Evolutionary conservation across 305 asterid species (phyloP).

Genomic region (Solanum hybrid): DNA sequence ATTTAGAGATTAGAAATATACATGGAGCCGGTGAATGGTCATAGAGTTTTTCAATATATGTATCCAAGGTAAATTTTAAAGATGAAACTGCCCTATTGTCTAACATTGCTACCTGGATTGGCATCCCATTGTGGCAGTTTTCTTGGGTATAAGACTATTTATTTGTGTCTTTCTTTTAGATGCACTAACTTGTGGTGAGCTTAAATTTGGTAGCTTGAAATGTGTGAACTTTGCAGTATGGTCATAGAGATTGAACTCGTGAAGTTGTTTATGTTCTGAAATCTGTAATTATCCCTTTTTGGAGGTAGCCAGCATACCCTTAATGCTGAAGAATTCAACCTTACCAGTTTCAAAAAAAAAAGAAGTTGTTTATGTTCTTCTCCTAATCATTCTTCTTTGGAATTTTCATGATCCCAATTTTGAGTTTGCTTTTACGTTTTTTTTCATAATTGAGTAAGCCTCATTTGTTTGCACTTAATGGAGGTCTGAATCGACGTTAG

Average conservation of each 20-base stretch:
- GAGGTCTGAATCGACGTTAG: background rate
- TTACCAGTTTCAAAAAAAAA: too few species aligned
- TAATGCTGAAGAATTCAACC: too few species aligned
- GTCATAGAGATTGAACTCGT: background rate
- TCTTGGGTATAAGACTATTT: background rate
- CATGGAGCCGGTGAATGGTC: background rate
- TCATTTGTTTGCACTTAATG: background rate
- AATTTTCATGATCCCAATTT: background rate
- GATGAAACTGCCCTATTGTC: background rate
- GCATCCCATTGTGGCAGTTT: background rate
- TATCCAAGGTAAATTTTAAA: background rate
- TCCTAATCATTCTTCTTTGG: background rate
- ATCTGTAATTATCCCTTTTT: too few species aligned
- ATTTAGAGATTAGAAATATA: background rate
- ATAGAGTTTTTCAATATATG: background rate
- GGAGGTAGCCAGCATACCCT: too few species aligned
- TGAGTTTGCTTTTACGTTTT: background rate
- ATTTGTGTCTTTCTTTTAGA: background rate
- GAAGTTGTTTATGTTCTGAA: background rate
- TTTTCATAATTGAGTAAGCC: background rate
- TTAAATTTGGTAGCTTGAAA: background rate
- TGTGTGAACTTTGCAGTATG: background rate
- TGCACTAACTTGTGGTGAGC: background rate
- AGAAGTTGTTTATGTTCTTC: background rate
- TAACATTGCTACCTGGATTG: background rate